These are phyloP conservation scores for Lentinula lateritia DNA, from an alignment of 768 basidiomycete genomes.

Conservation along the genomic window DNA sequence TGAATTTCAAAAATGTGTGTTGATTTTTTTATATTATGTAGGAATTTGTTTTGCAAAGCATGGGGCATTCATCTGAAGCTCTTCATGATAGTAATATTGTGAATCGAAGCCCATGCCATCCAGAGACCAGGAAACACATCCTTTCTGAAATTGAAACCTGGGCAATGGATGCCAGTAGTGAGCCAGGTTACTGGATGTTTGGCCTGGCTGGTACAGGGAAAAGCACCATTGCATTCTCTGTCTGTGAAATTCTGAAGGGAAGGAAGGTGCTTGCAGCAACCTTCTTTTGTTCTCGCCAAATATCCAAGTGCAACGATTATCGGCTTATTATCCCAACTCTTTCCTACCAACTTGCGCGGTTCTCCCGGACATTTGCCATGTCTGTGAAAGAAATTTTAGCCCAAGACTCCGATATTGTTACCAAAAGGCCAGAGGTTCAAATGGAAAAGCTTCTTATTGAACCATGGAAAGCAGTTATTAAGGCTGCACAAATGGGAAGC, in stretches of 20 bases:
- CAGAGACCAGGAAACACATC: not conserved
- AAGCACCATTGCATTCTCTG: not conserved
- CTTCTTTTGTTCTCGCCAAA: constrained; percentile 8
- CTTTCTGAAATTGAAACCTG: not conserved
- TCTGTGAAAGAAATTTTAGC: not conserved
- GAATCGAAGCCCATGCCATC: not conserved
- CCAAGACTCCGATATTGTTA: not conserved
- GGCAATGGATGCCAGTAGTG: not conserved
- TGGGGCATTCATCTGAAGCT: not conserved
- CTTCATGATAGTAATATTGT: not conserved
- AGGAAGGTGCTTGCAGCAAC: not conserved
- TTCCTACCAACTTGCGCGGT: not conserved
- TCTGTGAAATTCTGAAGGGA: not conserved
- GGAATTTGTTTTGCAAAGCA: no score
- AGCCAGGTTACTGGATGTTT: not conserved
- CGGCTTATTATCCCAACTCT: constrained; percentile 4
- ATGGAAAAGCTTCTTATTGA: not conserved
- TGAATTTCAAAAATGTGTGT: no score
- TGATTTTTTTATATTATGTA: no score
- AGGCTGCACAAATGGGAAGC: not conserved
- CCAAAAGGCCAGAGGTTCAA: not conserved
- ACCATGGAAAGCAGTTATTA: not conserved
- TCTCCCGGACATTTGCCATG: not conserved
- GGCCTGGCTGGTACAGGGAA: constrained; percentile 4
- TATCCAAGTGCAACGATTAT: not conserved